Conservation (phyloP, 176 grass and related monocot genomes). For the Avena atlantica region DNA sequence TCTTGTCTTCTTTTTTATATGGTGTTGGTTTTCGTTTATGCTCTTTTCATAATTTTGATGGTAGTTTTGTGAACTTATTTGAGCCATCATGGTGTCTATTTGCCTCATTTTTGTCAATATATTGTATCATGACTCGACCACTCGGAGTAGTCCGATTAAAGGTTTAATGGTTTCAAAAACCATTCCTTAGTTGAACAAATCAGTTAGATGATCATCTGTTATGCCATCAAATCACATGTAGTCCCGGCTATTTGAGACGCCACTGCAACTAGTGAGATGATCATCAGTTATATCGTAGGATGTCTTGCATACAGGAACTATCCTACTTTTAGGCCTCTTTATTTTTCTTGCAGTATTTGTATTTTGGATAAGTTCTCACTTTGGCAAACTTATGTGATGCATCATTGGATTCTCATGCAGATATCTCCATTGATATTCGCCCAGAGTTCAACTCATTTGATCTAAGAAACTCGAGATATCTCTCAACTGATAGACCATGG, state of each 20-base stretch:
- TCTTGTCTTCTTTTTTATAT: neutral
- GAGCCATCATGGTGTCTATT: neutral
- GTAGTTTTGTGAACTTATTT: neutral
- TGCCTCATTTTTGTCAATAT: neutral
- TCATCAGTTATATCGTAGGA: neutral
- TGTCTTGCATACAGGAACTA: neutral
- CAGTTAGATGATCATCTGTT: neutral
- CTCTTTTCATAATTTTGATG: neutral
- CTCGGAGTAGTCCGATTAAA: neutral
- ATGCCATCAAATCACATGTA: too few species aligned
- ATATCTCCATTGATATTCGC: constrained; percentile 64
- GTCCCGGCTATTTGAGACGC: too few species aligned
- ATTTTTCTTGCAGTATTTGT: constrained; percentile 16
- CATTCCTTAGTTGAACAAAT: constrained; percentile 1
- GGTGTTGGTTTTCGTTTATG: neutral
- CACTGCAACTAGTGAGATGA: too few species aligned
- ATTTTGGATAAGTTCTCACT: constrained; percentile 16
- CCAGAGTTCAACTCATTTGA: constrained; percentile 63
- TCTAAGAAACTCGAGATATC: constrained; percentile 63
- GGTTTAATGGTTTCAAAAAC: neutral
- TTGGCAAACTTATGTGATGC: neutral
- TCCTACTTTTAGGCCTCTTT: neutral
- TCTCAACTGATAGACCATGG: constrained; percentile 90
- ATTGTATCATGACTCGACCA: neutral
- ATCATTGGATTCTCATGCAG: constrained; percentile 46